Percentiles rank a stretch among this genome's conserved stretches.
These are phyloP conservation scores for Vigna angularis DNA, from an alignment of 306 rosid genomes.

Conservation along the genomic window DNA sequence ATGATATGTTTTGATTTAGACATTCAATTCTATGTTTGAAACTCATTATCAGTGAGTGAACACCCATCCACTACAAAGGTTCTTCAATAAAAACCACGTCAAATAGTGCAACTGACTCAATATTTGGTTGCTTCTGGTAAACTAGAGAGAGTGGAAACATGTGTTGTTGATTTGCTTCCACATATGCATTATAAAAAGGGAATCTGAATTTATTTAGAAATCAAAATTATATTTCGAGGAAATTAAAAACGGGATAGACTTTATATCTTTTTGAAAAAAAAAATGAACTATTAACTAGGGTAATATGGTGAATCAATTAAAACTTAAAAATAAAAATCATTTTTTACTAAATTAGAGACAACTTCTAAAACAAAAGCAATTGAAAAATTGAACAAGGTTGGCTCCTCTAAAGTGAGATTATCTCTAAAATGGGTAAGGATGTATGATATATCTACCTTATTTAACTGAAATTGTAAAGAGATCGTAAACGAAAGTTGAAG, in stretches of 20 bases:
- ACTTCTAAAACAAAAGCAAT: constrained; percentile 18
- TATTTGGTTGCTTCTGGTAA: too few species aligned
- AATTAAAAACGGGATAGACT: not conserved
- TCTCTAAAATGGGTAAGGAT: not conserved
- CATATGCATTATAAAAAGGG: not conserved
- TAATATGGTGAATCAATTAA: not conserved
- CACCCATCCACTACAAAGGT: too few species aligned
- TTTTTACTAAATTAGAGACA: constrained; percentile 2
- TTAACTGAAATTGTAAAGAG: constrained; percentile 18
- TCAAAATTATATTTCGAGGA: not conserved
- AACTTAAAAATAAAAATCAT: constrained; percentile 10
- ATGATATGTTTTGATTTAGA: too few species aligned
- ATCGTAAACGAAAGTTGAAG: constrained; percentile 30
- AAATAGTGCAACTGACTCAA: too few species aligned
- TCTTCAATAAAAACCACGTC: too few species aligned
- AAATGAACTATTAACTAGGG: not conserved
- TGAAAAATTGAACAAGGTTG: not conserved
- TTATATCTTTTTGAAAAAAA: not conserved
- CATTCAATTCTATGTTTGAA: not conserved
- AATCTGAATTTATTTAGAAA: constrained; percentile 10
- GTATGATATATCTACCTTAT: not conserved
- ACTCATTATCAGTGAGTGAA: not conserved
- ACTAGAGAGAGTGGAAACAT: too few species aligned
- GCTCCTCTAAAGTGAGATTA: not conserved
- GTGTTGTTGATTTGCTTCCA: too few species aligned